phyloP scores from a whole-genome alignment of 2,329 filamentous ascomycete species.

The Botrytis deweyae region DNA sequence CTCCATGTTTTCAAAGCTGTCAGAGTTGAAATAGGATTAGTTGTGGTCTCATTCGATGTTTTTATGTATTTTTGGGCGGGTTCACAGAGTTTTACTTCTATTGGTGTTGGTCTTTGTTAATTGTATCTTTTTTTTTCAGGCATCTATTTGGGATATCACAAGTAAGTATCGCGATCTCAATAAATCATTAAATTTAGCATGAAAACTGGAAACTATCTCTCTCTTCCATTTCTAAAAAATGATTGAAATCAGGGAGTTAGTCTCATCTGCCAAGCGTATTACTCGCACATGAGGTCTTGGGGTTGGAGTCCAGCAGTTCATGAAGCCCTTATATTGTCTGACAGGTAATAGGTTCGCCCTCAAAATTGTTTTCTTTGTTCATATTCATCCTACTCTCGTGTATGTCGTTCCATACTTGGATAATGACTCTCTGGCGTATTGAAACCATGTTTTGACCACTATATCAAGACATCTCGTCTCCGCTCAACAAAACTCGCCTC shows the following conservation, averaged over 20 bases:
- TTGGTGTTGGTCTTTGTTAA: neutral
- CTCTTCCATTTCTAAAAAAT: neutral
- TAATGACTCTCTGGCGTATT: neutral
- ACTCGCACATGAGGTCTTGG: neutral
- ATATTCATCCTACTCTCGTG: neutral
- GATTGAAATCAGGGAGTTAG: neutral
- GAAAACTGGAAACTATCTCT: fast-evolving
- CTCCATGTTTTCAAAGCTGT: neutral
- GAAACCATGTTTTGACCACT: neutral
- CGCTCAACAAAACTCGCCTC: neutral
- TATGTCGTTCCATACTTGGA: neutral
- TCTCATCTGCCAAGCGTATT: neutral
- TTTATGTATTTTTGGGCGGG: neutral
- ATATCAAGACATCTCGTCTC: neutral
- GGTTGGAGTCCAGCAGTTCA: neutral
- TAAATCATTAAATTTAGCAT: neutral
- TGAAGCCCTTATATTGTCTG: no score
- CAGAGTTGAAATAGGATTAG: neutral
- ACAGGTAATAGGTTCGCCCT: neutral
- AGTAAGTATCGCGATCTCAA: neutral
- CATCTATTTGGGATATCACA: neutral
- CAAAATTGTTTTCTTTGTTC: neutral
- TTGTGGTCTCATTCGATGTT: neutral
- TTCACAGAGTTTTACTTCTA: neutral
- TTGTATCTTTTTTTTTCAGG: neutral